phyloP scores from a whole-genome alignment of 1,284 basidiomycete species.

The Rugiboletus extremiorientalis region DNA sequence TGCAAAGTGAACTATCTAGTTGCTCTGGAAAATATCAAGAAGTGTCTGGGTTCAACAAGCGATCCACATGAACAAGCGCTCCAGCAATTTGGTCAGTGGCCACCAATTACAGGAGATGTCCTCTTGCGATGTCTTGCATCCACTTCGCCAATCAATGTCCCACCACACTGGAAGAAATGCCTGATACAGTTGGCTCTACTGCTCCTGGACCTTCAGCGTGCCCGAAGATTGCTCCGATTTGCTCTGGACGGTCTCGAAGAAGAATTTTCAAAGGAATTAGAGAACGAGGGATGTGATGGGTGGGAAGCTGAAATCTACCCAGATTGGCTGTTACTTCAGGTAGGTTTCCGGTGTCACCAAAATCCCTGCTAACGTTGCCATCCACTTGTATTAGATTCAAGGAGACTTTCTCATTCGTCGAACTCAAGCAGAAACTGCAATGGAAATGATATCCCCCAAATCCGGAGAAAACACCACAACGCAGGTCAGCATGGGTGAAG shows the following conservation, averaged over 20 bases:
- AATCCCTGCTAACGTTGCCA: no score
- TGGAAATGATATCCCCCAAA: constrained; percentile 48
- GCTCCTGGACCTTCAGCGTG: constrained; percentile 34
- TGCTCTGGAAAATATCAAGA: not conserved
- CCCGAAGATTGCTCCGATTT: not conserved
- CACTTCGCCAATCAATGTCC: not conserved
- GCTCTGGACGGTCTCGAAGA: not conserved
- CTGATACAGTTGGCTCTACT: constrained; percentile 29
- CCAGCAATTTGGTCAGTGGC: constrained; percentile 16
- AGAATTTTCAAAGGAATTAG: not conserved
- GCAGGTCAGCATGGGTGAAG: not conserved
- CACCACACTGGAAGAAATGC: constrained; percentile 24
- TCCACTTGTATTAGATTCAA: not conserved
- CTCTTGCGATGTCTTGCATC: constrained; percentile 28
- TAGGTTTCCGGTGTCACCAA: rapidly evolving
- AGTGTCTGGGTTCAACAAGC: not conserved
- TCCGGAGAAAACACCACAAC: not conserved
- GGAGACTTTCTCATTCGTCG: constrained; percentile 24
- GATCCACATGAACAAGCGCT: not conserved
- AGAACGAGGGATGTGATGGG: constrained; percentile 20
- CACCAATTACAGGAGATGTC: constrained; percentile 21
- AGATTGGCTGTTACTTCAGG: constrained; percentile 22
- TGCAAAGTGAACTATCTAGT: not conserved
- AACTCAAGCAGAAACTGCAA: constrained; percentile 40
- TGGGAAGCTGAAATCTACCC: constrained; percentile 19